phyloP scores from a whole-genome alignment of 805 yeast genomes.

The Pichia kluyveri region DNA sequence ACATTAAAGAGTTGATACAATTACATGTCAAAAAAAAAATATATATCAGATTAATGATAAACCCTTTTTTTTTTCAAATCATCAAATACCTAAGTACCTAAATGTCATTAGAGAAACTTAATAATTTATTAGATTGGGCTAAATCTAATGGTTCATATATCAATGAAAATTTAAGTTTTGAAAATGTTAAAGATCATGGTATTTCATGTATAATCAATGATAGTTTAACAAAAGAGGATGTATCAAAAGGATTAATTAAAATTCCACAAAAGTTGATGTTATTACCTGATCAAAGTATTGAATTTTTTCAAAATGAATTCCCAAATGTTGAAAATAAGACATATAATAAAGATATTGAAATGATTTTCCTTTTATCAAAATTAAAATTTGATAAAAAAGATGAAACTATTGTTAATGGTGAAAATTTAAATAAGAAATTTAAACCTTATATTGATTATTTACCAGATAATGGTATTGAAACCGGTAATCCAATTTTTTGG shows the following conservation, averaged over 20 bases:
- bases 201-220: constrained; percentile 23
- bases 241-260: constrained; percentile 20
- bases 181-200: constrained; percentile 24
- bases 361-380: constrained; percentile 33
- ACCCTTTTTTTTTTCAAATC: no score
- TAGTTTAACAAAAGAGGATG: constrained; percentile 3
- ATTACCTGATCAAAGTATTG: constrained; percentile 27
- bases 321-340: not conserved
- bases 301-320: constrained; percentile 17
- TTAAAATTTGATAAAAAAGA: constrained; percentile 29
- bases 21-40: no score
- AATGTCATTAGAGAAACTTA: not conserved
- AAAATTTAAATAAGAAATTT: constrained; percentile 21
- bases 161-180: constrained; percentile 27
- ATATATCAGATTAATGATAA: no score
- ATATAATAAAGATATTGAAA: constrained; percentile 23
- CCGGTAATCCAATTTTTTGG: constrained; percentile 67
- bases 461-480: constrained; percentile 32
- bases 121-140: constrained; percentile 20
- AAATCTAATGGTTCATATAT: constrained; percentile 29
- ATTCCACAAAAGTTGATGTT: constrained; percentile 32
- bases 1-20: no score
- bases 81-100: no score
- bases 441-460: constrained; percentile 39
- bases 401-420: constrained; percentile 7